phyloP scores from a whole-genome alignment of 139 green algal species.

The Diplosphaera chodatii region DNA sequence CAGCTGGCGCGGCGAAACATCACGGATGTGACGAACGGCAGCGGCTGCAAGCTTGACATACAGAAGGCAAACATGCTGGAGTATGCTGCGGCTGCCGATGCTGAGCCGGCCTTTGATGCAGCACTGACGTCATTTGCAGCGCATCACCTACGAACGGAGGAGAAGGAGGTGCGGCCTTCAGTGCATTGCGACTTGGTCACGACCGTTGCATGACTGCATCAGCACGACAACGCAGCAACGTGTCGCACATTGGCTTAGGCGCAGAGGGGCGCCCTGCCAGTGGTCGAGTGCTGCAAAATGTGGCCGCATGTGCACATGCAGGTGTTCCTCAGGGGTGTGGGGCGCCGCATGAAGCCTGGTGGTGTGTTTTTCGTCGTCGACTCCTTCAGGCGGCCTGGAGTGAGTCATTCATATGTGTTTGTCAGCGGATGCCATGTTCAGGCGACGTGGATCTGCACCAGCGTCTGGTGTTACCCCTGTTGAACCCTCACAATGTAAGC shows the following conservation, averaged over 20 bases:
- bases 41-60: not conserved
- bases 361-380: not conserved
- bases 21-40: not conserved
- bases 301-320: no score
- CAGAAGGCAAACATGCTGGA: not conserved
- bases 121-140: not conserved
- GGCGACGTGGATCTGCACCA: no score
- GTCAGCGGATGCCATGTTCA: no score
- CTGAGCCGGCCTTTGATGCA: not conserved
- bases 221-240: no score
- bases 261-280: no score
- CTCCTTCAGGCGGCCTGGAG: not conserved
- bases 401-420: no score
- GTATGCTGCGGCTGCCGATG: not conserved
- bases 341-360: not conserved
- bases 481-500: no score
- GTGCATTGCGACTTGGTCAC: no score
- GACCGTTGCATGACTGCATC: no score
- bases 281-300: no score
- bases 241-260: no score
- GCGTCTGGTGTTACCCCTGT: no score
- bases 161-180: not conserved
- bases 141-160: not conserved
- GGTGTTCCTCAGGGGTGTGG: not conserved
- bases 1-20: not conserved